Base-by-base conservation (phyloP, 108 stramenopile species). In the Tribonema minus region DNA sequence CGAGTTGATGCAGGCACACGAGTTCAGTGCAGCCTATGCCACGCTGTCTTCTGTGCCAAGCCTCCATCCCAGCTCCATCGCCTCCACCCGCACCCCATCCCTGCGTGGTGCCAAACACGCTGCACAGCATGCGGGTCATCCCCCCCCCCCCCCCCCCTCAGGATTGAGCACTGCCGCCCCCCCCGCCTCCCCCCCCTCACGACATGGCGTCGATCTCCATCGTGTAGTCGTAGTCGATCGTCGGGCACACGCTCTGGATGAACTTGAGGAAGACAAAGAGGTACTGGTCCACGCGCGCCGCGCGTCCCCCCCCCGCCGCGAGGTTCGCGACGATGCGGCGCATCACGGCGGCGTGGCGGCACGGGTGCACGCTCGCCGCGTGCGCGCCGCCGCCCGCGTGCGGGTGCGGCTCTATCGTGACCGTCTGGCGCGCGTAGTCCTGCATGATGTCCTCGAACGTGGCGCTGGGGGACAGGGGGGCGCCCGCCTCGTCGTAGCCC, bases 211-310 rank as follows among this genome's bases (percentile, higher is more conserved):
- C 84, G 30, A 98, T 97, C 58, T 95, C 93, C 90, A 92, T 92
- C 28, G 99, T 99, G 80, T 95, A 97, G 87, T 99, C 99, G 85
- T 98, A 99, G 80, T 93, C 94, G 64, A 99, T 98, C 9, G 97
- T 99, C 3, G 99, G 99, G 68, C 98, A 94, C 75, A 99, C 96
- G 69, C 88, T 89, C 64, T 89, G 89, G 28, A 99, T 95, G 81
- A 99, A 99, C 82, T 99, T 99, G 35, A 99, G 88, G 80, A 99
- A 99, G 67, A 98, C 92, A 81, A 98, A 98, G 59, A 99, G 67
- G 71, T 97, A 97, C 87, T 92, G 94, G 77, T 96, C 95, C 61
- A 95, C 92, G 27, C 89, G 86, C 23, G 91, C 91, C 37, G 86
- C 89, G 35, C 80, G 87, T 33, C 67, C 84, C 25, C 70, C 74